A percentile compares a stretch with the other conserved stretches of the same genome.
Evolutionary conservation across 306 rosid species (phyloP).

Genomic region (Gleditsia sinensis): DNA sequence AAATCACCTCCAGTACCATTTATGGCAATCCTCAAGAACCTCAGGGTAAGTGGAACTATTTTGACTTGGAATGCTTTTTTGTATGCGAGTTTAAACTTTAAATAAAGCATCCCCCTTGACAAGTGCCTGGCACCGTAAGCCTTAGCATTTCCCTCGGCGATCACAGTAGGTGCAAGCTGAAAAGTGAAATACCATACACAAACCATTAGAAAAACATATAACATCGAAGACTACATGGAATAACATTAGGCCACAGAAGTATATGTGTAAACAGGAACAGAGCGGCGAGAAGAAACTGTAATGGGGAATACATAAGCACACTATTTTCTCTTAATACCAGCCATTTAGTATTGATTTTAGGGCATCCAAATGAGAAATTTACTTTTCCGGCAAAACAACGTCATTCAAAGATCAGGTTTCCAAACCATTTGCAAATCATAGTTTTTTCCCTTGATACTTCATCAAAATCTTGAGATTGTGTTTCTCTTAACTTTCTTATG

Average conservation of each 20-base stretch:
- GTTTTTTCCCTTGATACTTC: background rate
- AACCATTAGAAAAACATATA: background rate
- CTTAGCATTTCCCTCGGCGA: background rate
- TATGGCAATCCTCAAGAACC: background rate
- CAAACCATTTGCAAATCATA: background rate
- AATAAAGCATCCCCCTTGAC: background rate
- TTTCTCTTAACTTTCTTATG: background rate
- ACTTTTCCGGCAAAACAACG: background rate
- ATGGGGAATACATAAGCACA: background rate
- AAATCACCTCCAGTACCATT: background rate
- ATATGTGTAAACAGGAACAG: background rate
- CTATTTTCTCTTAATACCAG: background rate
- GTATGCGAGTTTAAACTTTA: background rate
- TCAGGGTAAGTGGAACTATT: conserved; percentile 28
- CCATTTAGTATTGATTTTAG: conserved; percentile 10
- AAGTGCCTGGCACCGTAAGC: conserved; percentile 5
- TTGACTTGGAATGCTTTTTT: background rate
- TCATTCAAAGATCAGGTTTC: background rate
- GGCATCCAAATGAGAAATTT: background rate
- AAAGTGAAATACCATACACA: background rate
- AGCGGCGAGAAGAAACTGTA: background rate
- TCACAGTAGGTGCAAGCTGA: too few species aligned
- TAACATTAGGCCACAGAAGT: background rate
- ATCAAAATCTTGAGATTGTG: conserved; percentile 5
- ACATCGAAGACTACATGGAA: background rate